Percentiles rank a stretch among this genome's conserved stretches.
These are phyloP conservation scores for Gnomoniopsis sp. DNA, from an alignment of 2,329 filamentous ascomycete species.

Conservation along the genomic window DNA sequence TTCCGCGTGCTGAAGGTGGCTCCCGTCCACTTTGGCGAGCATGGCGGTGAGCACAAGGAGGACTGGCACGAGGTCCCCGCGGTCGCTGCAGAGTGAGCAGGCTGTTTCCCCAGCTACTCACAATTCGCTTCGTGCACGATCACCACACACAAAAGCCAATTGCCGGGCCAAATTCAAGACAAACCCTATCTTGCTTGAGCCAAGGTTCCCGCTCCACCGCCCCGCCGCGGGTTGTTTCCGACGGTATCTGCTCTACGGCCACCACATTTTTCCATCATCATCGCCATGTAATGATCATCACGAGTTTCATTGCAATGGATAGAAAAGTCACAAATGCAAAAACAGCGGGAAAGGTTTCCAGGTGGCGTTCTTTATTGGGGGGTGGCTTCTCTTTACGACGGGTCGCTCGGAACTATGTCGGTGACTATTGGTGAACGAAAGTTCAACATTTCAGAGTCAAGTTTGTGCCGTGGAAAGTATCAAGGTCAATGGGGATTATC, in stretches of 20 bases:
- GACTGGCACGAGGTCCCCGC: slow-evolving; percentile 50
- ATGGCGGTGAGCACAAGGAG: slow-evolving; percentile 51
- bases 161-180: neutral
- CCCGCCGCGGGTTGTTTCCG: neutral
- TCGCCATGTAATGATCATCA: neutral
- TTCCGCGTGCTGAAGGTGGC: slow-evolving; percentile 60
- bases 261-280: neutral
- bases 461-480: neutral
- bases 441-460: neutral
- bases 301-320: neutral
- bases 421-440: neutral
- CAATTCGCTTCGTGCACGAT: neutral
- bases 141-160: neutral
- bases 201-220: neutral
- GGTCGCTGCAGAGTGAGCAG: slow-evolving; percentile 30
- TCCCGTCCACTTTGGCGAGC: slow-evolving; percentile 62
- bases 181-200: neutral
- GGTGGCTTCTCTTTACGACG: neutral
- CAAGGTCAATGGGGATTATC: neutral
- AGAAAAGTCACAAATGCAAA: neutral
- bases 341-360: neutral
- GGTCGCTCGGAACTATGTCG: neutral
- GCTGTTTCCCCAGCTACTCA: neutral
- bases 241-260: neutral
- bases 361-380: neutral